These are phyloP conservation scores for Imleria badia DNA, from an alignment of 768 basidiomycete genomes.

Conservation along the genomic window DNA sequence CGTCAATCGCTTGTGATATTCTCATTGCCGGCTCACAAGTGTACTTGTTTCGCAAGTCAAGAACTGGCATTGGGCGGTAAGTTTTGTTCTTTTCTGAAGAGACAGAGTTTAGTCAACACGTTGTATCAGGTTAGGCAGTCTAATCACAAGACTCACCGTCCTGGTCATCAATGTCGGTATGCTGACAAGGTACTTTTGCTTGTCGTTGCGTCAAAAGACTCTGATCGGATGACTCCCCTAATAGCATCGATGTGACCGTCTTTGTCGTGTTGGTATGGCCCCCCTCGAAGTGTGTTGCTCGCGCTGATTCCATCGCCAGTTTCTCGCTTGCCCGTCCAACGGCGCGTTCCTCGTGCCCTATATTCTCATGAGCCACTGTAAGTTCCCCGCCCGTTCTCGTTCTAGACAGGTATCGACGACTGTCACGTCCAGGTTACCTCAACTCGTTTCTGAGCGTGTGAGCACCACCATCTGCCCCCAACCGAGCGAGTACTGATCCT, in stretches of 20 bases:
- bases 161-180: slow-evolving; percentile 37
- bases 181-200: slow-evolving; percentile 31
- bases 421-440: slow-evolving; percentile 31
- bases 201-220: too few species aligned
- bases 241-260: slow-evolving; percentile 30
- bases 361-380: slow-evolving; percentile 39
- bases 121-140: slow-evolving; percentile 28
- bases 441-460: slow-evolving; percentile 40
- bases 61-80: slow-evolving; percentile 29
- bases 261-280: slow-evolving; percentile 26
- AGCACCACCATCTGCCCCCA: neutral
- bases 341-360: slow-evolving; percentile 38
- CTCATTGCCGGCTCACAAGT: slow-evolving; percentile 35
- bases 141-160: slow-evolving; percentile 34
- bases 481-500: neutral
- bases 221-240: slow-evolving; percentile 1
- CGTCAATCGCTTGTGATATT: slow-evolving; percentile 35
- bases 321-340: slow-evolving; percentile 36
- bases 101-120: neutral
- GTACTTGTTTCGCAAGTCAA: slow-evolving; percentile 34
- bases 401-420: neutral
- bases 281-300: neutral
- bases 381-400: neutral
- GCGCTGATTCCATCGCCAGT: slow-evolving; percentile 21
- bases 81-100: neutral